Percentiles rank a stretch among this genome's conserved stretches.
Evolutionary conservation across 1,284 basidiomycete species (phyloP).

Genomic region (Cutaneotrichosporon cutaneum): DNA sequence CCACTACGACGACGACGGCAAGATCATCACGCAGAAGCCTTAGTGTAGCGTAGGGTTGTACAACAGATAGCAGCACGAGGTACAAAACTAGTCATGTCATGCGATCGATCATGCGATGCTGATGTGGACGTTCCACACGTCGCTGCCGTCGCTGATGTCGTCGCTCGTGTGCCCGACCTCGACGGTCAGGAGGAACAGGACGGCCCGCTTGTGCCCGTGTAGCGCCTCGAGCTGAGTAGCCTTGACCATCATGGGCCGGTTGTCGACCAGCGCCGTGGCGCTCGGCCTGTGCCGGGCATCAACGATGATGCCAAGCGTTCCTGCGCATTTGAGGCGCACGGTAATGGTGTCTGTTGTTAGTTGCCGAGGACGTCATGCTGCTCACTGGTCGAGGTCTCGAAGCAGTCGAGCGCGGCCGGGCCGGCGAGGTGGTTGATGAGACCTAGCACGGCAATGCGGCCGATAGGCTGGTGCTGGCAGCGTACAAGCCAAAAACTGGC

Average conservation of each 20-base stretch:
- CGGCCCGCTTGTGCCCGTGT: not conserved
- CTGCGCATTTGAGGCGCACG: slow-evolving; percentile 7
- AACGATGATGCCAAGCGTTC: slow-evolving; percentile 7
- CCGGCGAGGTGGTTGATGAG: slow-evolving; percentile 33
- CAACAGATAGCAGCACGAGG: not conserved
- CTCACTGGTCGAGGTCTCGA: not conserved
- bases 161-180: not conserved
- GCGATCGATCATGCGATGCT: not conserved
- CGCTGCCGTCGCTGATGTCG: not conserved
- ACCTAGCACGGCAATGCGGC: slow-evolving; percentile 28
- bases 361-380: too few relatives aligned
- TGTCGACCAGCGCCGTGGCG: slow-evolving; percentile 7
- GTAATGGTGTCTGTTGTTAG: slow-evolving; percentile 7
- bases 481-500: slow-evolving; percentile 9
- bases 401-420: slow-evolving; percentile 22
- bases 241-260: not conserved
- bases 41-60: slow-evolving; percentile 4
- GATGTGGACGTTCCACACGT: slow-evolving; percentile 4
- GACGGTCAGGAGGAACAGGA: slow-evolving; percentile 4
- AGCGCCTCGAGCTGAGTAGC: not conserved
- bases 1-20: slow-evolving; percentile 30
- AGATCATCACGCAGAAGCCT: slow-evolving; percentile 19
- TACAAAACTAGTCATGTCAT: not conserved
- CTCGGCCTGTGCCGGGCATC: slow-evolving; percentile 2
- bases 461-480: not conserved